Evolutionary conservation across 1,139 yeast species (phyloP).

Genomic region (Nadsonia starkeyi-henricii): DNA sequence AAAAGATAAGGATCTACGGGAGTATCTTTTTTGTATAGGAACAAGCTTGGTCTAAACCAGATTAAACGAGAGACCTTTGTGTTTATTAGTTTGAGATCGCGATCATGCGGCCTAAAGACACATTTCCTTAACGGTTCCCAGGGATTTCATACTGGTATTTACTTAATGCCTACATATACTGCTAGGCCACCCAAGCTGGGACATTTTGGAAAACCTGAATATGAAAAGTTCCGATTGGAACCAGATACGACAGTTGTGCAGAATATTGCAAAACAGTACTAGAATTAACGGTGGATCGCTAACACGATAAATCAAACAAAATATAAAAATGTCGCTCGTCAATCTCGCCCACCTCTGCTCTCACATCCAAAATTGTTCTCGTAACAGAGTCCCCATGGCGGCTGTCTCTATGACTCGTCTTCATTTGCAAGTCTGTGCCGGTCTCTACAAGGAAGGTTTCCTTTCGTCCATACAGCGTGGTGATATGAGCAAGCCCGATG

Average conservation of each 20-base stretch:
- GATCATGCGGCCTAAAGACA: too few relatives aligned
- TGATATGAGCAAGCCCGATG: conserved; percentile 80
- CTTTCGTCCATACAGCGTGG: conserved; percentile 77
- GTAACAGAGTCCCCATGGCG: conserved; percentile 61
- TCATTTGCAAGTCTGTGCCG: conserved; percentile 71
- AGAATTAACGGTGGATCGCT: too few relatives aligned
- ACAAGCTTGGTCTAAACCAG: too few relatives aligned
- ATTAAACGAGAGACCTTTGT: too few relatives aligned
- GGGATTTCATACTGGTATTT: too few relatives aligned
- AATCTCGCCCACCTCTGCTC: conserved; percentile 76
- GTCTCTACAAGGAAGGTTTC: conserved; percentile 84
- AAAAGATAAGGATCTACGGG: not conserved
- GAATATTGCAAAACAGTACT: too few relatives aligned
- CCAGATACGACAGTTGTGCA: not conserved
- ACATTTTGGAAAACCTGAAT: not conserved
- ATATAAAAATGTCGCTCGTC: conserved; percentile 56
- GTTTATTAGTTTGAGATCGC: too few relatives aligned
- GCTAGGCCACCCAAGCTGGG: too few relatives aligned
- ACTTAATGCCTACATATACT: too few relatives aligned
- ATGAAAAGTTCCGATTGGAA: not conserved
- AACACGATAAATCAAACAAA: too few relatives aligned
- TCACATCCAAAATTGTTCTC: conserved; percentile 77
- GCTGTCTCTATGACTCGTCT: conserved; percentile 74
- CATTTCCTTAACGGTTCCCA: too few relatives aligned
- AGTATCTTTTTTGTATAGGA: too few relatives aligned